Evolutionary conservation across 805 yeast species (phyloP), one percentile per base, ranked within the genome.

Genomic region (Nakazawaea pomicola): DNA sequence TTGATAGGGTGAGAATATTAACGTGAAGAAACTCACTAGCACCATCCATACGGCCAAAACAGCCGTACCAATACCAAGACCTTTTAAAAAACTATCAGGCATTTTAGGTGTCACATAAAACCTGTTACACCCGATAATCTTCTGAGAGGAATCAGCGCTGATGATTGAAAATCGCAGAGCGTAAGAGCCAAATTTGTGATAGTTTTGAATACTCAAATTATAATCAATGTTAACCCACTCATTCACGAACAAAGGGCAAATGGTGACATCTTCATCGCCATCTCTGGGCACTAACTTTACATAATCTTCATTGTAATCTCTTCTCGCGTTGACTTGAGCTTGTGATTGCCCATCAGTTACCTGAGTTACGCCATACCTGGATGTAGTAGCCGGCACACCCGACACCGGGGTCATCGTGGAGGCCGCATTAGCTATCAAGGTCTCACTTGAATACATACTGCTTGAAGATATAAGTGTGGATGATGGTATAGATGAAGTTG

Each of bases 1-100:
- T 60, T 73, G 79, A 52, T 70, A 74, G 0, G 84, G 80, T 29
- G 83, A 72, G 37, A 69, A 58, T 6, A 67, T 60, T 28, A 55
- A 50, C 18, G 67, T 61, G 44, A 71, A 53, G 28, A 62, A 46
- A 41, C 62, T 61, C 15, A 62, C 51, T 2, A 59, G 23, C 16
- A 52, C 47, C 28, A 75, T 65, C 19, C 73, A 47, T 3, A 61
- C 43, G n/a, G 65, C 63, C 5, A 80, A 55, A 3, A 61, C 59
- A 2, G 70, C 52, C 6, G 74, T 55, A 15, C 69, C 59, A 12
- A 58, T 56, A 1, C 64, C 51, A 5, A 75, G 59, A 6, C 71
- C 69, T 4, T 55, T 51, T 19, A 68, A 54, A 4, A 75, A 56
- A n/a, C 64, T 49, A 7, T 47, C 38, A 4, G 65, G 56, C 14